These are phyloP conservation scores for Tolypocladium cylindrosporum DNA, from an alignment of 2,329 filamentous ascomycete species.

Conservation along the genomic window DNA sequence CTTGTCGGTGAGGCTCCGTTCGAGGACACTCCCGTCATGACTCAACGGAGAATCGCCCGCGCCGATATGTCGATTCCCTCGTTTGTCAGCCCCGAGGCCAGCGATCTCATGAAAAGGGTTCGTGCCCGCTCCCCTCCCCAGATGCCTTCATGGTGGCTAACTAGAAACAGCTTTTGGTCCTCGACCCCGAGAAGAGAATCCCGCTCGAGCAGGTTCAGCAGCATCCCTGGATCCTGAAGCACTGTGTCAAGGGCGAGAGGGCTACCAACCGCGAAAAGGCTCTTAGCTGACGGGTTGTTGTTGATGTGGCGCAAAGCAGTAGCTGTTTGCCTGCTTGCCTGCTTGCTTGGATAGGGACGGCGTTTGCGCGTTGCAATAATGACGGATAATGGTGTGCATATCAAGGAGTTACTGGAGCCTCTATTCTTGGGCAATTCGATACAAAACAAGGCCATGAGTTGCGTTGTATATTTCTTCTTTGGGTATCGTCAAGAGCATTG, in stretches of 20 bases:
- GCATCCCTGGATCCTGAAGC: slow-evolving; percentile 96
- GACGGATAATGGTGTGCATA: slow-evolving; percentile 17
- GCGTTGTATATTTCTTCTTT: background rate
- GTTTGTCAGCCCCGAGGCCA: slow-evolving; percentile 84
- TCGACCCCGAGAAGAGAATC: slow-evolving; percentile 90
- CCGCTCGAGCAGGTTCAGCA: slow-evolving; percentile 78
- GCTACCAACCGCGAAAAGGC: slow-evolving; percentile 39
- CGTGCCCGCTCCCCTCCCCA: slow-evolving; percentile 16
- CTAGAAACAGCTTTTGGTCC: slow-evolving; percentile 61
- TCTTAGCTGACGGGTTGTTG: slow-evolving; percentile 1
- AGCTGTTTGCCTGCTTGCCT: background rate
- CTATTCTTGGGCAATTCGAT: background rate
- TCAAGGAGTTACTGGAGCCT: slow-evolving; percentile 14
- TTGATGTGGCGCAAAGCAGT: background rate
- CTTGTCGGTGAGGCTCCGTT: slow-evolving; percentile 93
- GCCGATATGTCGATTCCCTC: slow-evolving; percentile 88
- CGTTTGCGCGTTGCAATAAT: slow-evolving; percentile 6
- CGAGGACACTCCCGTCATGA: slow-evolving; percentile 92
- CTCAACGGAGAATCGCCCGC: slow-evolving; percentile 76
- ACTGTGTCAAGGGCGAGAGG: slow-evolving; percentile 63
- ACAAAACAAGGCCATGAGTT: background rate
- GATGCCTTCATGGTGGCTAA: slow-evolving; percentile 9
- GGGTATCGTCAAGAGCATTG: slow-evolving; percentile 7
- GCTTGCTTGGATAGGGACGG: background rate
- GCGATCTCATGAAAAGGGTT: slow-evolving; percentile 85